These are phyloP conservation scores for Leccinum incarnatum DNA, from an alignment of 768 basidiomycete genomes.

Conservation along the genomic window DNA sequence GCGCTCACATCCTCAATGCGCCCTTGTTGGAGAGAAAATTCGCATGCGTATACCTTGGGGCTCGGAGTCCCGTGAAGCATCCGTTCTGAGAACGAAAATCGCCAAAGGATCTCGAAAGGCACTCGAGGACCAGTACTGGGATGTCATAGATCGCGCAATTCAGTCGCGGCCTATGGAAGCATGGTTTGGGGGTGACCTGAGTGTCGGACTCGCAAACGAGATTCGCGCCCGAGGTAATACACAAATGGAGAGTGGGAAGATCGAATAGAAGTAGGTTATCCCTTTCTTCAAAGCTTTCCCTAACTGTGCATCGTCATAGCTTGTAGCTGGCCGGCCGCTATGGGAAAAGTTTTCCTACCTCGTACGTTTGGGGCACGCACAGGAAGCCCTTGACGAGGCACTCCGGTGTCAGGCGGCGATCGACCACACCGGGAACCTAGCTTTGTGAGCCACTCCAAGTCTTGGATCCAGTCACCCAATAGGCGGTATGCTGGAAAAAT, in stretches of 20 bases:
- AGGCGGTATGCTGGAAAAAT: slow-evolving; percentile 50
- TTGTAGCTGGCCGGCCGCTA: too few species aligned
- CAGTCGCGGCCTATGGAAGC: slow-evolving; percentile 78
- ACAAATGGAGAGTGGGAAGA: too few species aligned
- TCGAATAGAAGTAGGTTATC: too few species aligned
- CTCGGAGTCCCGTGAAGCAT: slow-evolving; percentile 61
- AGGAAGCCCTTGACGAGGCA: too few species aligned
- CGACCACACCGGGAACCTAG: slow-evolving; percentile 73
- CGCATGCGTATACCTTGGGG: slow-evolving; percentile 71
- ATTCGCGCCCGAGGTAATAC: slow-evolving; percentile 35
- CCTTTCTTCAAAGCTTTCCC: too few species aligned
- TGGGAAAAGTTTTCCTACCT: too few species aligned
- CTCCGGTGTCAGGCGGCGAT: slow-evolving; percentile 33
- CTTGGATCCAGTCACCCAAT: slow-evolving; percentile 81
- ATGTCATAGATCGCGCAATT: slow-evolving; percentile 77
- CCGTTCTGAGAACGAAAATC: slow-evolving; percentile 47
- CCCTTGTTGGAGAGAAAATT: slow-evolving; percentile 80
- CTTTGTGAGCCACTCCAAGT: slow-evolving; percentile 78
- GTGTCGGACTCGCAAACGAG: slow-evolving; percentile 55
- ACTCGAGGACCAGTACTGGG: slow-evolving; percentile 87
- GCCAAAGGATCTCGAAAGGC: slow-evolving; percentile 75
- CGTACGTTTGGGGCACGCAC: too few species aligned
- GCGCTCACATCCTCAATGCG: slow-evolving; percentile 79
- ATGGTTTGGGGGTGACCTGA: too few species aligned
- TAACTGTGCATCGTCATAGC: too few species aligned